phyloP scores from a whole-genome alignment of 345 rosid species.

The Pugionium dolabratum region DNA sequence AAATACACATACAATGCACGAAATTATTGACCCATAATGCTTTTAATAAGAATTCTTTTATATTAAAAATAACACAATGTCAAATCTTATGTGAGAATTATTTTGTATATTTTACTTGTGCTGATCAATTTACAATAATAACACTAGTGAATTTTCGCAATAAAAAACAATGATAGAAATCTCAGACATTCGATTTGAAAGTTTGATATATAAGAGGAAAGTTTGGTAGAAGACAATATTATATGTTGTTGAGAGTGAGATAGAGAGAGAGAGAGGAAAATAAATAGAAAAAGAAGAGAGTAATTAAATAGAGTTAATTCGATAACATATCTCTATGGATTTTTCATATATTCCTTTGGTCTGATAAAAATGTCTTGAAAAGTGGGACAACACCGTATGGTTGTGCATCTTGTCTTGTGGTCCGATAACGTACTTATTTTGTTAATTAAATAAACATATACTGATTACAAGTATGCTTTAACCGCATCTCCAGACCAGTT shows the following conservation, averaged over 20 bases:
- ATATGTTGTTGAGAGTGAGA: too few species aligned
- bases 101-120: too few species aligned
- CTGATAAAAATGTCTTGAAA: conserved; percentile 26
- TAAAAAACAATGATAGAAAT: background rate
- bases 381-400: conserved; percentile 29
- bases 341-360: conserved; percentile 38
- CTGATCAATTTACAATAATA: background rate
- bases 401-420: conserved; percentile 34
- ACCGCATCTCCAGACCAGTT: conserved; percentile 18
- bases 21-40: too few species aligned
- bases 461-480: conserved; percentile 32
- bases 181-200: conserved; percentile 33
- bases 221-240: conserved; percentile 34
- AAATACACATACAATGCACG: background rate
- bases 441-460: background rate
- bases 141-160: background rate
- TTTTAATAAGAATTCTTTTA: too few species aligned
- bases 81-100: background rate
- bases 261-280: background rate
- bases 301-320: conserved; percentile 12
- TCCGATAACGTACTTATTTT: conserved; percentile 16
- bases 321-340: conserved; percentile 29
- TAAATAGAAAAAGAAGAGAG: background rate
- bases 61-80: background rate
- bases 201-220: conserved; percentile 44